A percentile compares a stretch with the other conserved stretches of the same genome.
phyloP scores from a whole-genome alignment of 129 eudicot genomes.

The Artemisia argyi region DNA sequence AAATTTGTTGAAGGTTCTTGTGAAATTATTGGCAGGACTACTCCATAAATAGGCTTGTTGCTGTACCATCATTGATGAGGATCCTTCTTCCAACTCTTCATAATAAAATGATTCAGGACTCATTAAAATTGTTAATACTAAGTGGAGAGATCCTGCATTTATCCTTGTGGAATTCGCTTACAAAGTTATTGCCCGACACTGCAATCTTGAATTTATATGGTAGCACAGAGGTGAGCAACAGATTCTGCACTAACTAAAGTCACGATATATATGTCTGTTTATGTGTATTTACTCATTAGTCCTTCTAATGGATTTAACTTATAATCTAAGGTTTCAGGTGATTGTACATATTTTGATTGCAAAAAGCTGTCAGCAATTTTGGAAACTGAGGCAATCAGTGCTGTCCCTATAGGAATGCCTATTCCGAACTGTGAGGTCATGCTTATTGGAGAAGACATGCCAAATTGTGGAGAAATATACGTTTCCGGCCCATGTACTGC shows the following conservation, averaged over 20 bases:
- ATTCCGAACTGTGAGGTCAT: slow-evolving; percentile 62
- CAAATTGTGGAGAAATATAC: slow-evolving; percentile 64
- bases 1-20: background rate
- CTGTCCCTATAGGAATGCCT: slow-evolving; percentile 85
- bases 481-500: slow-evolving; percentile 78
- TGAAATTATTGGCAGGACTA: slow-evolving; percentile 55
- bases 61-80: slow-evolving; percentile 90
- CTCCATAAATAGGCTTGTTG: slow-evolving; percentile 65
- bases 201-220: slow-evolving; percentile 82
- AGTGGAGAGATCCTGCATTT: slow-evolving; percentile 83
- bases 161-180: slow-evolving; percentile 58
- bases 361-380: slow-evolving; percentile 50
- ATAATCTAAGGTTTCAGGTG: slow-evolving; percentile 79
- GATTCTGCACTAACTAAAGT: slow-evolving; percentile 12
- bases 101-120: slow-evolving; percentile 32
- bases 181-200: slow-evolving; percentile 65
- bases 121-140: slow-evolving; percentile 62
- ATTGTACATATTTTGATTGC: slow-evolving; percentile 95
- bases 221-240: slow-evolving; percentile 80
- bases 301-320: slow-evolving; percentile 25
- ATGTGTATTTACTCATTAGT: background rate
- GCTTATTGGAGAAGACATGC: slow-evolving; percentile 53
- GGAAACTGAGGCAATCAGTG: slow-evolving; percentile 52
- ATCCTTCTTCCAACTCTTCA: slow-evolving; percentile 62
- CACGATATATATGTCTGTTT: background rate